Evolutionary conservation across 2,329 filamentous ascomycete species (phyloP), one percentile per base, ranked within the genome.

Genomic region (Fusarium dlaminii): DNA sequence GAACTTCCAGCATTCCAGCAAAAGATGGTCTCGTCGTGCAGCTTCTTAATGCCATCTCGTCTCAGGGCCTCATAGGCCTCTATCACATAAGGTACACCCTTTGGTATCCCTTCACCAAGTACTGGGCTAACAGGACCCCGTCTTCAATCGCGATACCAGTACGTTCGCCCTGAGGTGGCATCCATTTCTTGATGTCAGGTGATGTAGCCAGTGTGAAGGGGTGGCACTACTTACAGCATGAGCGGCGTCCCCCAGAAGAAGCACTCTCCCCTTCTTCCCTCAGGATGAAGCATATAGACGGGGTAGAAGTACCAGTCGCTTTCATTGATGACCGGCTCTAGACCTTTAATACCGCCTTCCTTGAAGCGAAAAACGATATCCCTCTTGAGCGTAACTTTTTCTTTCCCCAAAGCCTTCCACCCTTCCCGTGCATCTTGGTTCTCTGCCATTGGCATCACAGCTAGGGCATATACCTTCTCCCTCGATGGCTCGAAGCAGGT

Each of bases 151-250:
- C 51, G 20, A 55, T 39, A 10, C 51, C 36, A 0, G 36, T 39
- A 15, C 51, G 39, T 39, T 55, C 51, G 24, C 51, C 34, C 34
- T 39, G 36, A 1, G 34, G 51, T 12, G 51, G 51, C 51, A 55
- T 55, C 51, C 39, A 5, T 18, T 39, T n/a, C 0, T 4, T 22
- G 1, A 30, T 30, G 10, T 55, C 0, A 39, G 34, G 1, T n/a
- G 3, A 18, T 3, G 7, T n/a, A 1, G 1, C 3, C 10, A 1
- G 3, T 2, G 5, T 2, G 11, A 30, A 7, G 0, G 3, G 7
- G 3, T 3, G 17, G 7, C 8, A 10, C 1, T 29, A 18, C 51
- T 54, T 39, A 55, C 51, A 29, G 51, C 51, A 4, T 30, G 51
- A 5, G 51, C 34, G 18, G 51, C 51, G 0, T 55, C 51, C 7